Evolutionary conservation across 176 grass and related monocot species (phyloP).

Genomic region (Carex littledalei): DNA sequence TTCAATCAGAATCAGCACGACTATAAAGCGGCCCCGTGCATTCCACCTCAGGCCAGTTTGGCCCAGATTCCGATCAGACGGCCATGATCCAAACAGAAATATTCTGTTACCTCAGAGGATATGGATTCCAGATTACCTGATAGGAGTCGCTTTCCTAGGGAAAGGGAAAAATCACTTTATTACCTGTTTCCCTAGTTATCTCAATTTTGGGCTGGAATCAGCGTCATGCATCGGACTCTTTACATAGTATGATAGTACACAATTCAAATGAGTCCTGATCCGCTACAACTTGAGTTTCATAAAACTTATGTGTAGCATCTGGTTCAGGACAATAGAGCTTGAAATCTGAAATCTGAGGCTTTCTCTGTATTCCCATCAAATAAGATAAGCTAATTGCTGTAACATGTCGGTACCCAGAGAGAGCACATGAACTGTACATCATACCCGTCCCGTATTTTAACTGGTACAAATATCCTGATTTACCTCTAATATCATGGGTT

Average conservation of each 20-base stretch:
- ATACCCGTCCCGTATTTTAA: background rate
- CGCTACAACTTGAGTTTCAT: background rate
- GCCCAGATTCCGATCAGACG: no score
- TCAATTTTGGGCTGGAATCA: background rate
- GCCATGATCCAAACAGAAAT: no score
- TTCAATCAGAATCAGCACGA: no score
- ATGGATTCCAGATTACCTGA: background rate
- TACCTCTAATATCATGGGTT: background rate
- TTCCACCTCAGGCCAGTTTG: no score
- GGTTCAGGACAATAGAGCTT: background rate
- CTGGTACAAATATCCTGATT: conserved; percentile 7
- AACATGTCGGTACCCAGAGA: background rate
- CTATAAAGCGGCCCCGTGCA: no score
- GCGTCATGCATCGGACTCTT: background rate
- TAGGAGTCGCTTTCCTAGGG: background rate
- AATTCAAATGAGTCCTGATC: background rate
- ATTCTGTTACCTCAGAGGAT: no score
- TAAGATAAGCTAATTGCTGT: background rate
- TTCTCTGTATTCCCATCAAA: background rate
- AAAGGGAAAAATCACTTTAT: background rate
- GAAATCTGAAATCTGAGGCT: background rate
- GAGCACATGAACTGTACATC: background rate
- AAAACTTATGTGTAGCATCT: background rate
- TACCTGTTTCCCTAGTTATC: background rate
- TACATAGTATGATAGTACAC: background rate